A percentile compares a stretch with the other conserved stretches of the same genome.
These are phyloP conservation scores for Alternaria angustiovoidea DNA, from an alignment of 2,329 filamentous ascomycete genomes.

Conservation along the genomic window DNA sequence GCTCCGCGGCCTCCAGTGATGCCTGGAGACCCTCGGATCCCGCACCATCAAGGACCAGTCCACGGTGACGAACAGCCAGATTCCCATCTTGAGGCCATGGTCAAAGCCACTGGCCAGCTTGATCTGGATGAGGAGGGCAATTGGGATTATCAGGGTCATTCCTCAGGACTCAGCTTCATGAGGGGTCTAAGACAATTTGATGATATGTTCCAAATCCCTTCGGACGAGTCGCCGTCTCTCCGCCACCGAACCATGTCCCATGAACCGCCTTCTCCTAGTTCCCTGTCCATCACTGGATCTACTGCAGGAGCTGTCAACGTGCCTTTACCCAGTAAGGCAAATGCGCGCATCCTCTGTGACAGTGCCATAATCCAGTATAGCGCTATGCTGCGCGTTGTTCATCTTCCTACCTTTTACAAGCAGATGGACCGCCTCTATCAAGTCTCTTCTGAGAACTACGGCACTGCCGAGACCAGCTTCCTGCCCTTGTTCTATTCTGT, in stretches of 20 bases:
- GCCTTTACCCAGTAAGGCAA: conserved; percentile 72
- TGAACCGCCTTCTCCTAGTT: conserved; percentile 74
- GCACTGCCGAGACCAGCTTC: conserved; percentile 57
- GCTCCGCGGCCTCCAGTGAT: conserved; percentile 32
- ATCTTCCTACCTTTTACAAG: conserved; percentile 81
- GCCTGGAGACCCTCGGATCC: conserved; percentile 31
- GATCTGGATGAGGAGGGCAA: conserved; percentile 91
- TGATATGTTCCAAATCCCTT: conserved; percentile 72
- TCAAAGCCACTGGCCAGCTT: conserved; percentile 87
- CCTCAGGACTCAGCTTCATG: conserved; percentile 89
- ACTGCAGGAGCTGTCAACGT: conserved; percentile 44
- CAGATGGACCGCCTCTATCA: conserved; percentile 81
- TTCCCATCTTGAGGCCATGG: conserved; percentile 89
- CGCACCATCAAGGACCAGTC: conserved; percentile 27
- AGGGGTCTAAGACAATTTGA: conserved; percentile 87
- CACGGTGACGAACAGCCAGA: conserved; percentile 54
- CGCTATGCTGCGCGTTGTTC: conserved; percentile 74
- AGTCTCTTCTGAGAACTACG: conserved; percentile 60
- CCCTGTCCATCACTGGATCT: conserved; percentile 68
- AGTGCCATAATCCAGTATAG: conserved; percentile 70
- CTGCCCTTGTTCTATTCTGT: conserved; percentile 59
- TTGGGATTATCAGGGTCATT: conserved; percentile 95
- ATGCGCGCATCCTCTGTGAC: conserved; percentile 65
- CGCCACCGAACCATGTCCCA: conserved; percentile 62
- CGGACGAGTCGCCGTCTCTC: conserved; percentile 66